A percentile compares a stretch with the other conserved stretches of the same genome.
These are phyloP conservation scores for Phytopythium mirpurense DNA, from an alignment of 352 stramenopile species.

Conservation along the genomic window DNA sequence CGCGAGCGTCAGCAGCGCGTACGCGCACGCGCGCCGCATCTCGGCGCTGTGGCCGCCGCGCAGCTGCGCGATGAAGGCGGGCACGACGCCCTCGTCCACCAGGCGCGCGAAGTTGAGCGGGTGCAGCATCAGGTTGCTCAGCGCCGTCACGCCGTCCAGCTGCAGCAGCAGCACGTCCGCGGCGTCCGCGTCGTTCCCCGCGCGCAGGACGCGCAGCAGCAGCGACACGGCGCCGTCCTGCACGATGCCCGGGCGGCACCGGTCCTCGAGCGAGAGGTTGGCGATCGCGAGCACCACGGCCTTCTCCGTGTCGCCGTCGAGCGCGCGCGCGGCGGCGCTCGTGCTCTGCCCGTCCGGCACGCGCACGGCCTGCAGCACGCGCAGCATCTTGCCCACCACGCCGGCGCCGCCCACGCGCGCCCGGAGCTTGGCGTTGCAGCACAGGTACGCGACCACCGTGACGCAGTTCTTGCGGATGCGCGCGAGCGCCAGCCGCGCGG, in stretches of 20 bases:
- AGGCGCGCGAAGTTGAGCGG: constrained; percentile 72
- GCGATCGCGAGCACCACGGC: constrained; percentile 56
- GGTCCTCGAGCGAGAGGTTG: constrained; percentile 72
- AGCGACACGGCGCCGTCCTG: constrained; percentile 52
- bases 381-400: constrained; percentile 53
- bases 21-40: constrained; percentile 74
- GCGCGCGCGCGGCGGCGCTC: not conserved
- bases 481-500: constrained; percentile 12
- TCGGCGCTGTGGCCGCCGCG: constrained; percentile 24
- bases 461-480: constrained; percentile 56
- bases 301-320: constrained; percentile 67
- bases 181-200: not conserved
- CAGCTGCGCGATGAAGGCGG: constrained; percentile 54
- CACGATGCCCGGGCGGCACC: constrained; percentile 52
- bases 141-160: constrained; percentile 70
- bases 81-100: constrained; percentile 76
- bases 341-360: not conserved
- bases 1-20: constrained; percentile 70
- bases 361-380: constrained; percentile 21
- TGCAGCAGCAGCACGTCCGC: constrained; percentile 42
- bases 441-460: constrained; percentile 61
- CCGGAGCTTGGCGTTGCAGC: constrained; percentile 70
- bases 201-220: constrained; percentile 50
- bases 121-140: constrained; percentile 82
- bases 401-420: constrained; percentile 40